Conservation (phyloP, 2,329 filamentous ascomycete genomes). For the Huntiella bhutanensis region DNA sequence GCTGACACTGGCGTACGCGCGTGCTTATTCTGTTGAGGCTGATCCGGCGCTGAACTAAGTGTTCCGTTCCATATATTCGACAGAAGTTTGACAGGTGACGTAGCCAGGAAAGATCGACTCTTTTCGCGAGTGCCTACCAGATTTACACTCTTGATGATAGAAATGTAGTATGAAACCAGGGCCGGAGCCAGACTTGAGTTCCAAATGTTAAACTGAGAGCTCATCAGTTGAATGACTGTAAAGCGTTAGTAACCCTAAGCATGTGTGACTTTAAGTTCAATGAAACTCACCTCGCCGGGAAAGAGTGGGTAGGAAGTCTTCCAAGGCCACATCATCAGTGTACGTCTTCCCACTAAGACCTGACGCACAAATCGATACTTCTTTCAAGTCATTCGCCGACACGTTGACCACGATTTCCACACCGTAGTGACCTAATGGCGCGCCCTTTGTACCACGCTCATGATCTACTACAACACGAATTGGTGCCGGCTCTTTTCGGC, state of each 20-base stretch:
- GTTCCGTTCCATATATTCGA: constrained; percentile 56
- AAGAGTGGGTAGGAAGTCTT: constrained; percentile 57
- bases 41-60: constrained; percentile 19
- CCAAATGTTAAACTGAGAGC: constrained; percentile 47
- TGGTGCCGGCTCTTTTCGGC: constrained; percentile 46
- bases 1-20: constrained; percentile 22
- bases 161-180: constrained; percentile 59
- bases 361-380: constrained; percentile 30
- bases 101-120: constrained; percentile 49
- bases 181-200: constrained; percentile 46
- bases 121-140: constrained; percentile 44
- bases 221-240: constrained; percentile 52
- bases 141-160: constrained; percentile 52
- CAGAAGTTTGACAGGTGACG: constrained; percentile 80
- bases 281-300: constrained; percentile 46
- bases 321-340: constrained; percentile 51
- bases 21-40: constrained; percentile 20
- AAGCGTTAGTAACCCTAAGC: neutral
- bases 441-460: constrained; percentile 44
- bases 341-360: constrained; percentile 54
- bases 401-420: constrained; percentile 54
- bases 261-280: neutral
- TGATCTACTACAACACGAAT: constrained; percentile 59
- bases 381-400: constrained; percentile 28
- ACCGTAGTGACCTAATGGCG: constrained; percentile 46